phyloP scores from a whole-genome alignment of 2,329 filamentous ascomycete genomes.

The Botrytis aclada region DNA sequence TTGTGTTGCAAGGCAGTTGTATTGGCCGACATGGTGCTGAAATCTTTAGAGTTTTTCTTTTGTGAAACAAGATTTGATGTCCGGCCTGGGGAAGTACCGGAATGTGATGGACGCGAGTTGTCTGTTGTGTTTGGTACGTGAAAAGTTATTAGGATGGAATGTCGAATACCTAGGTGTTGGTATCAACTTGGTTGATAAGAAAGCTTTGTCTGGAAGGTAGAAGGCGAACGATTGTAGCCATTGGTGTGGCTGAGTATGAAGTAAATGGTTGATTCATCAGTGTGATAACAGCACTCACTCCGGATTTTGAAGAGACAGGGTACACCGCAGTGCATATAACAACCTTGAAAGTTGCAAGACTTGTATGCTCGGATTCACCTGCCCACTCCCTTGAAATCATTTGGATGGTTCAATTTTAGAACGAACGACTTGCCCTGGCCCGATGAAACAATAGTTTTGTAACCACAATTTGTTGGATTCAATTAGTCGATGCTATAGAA shows the following conservation, averaged over 20 bases:
- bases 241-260: neutral
- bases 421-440: neutral
- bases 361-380: neutral
- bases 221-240: neutral
- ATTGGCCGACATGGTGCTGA: neutral
- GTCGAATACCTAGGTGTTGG: no score
- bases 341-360: neutral
- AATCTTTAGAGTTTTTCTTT: neutral
- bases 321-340: neutral
- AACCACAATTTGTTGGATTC: neutral
- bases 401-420: neutral
- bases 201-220: neutral
- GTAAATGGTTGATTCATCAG: neutral
- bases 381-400: neutral
- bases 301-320: neutral
- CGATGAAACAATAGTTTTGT: neutral
- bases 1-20: neutral
- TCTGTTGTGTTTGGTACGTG: neutral
- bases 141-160: neutral
- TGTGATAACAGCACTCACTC: neutral
- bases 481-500: neutral
- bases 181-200: no score
- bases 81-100: neutral
- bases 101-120: neutral
- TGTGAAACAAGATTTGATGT: neutral